Evolutionary conservation across 805 yeast genomes (phyloP), one percentile per base, ranked within the genome.

Genomic region (Metschnikowia cubensis): DNA sequence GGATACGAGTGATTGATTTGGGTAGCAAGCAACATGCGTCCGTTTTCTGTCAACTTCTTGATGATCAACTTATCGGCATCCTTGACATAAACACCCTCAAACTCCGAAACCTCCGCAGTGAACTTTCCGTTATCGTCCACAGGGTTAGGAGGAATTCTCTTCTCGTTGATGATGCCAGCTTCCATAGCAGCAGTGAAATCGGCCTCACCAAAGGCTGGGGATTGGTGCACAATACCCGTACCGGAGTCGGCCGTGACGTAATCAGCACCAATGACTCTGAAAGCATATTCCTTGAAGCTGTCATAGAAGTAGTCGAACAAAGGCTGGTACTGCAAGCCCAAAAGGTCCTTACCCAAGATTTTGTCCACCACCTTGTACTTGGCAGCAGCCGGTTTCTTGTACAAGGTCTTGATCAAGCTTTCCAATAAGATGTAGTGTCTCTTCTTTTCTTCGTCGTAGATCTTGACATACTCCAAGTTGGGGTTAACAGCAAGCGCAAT

Each of bases 171-270:
- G 61, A 94, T 76, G 54, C 96, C 96, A 32, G 82, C 80, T 20
- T 77, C 81, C 42, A 81, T 76, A 63, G 95, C 86, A 58, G 85
- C 95, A 58, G 79, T 81, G 79, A 82, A 90, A 92, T 94, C 99
- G 71, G 83, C 95, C 76, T 94, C 99, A 87, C 99, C 99, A 73
- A 90, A 94, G 48, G 98, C 94, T 56, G 99, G 99, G 44, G 99
- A 83, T 69, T 91, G 96, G 71, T 94, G 99, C 54, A 94, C 99
- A 65, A 94, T 83, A 84, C 99, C 99, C 49, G 99, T 88, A 89
- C 99, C 99, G 41, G 96, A 86, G 58, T 94, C 99, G 56, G 77
- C 83, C 44, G 96, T 82, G 62, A 94, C 99, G 64, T 87, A 94
- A 60, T 80, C 86, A 51, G 84, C 97, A 52, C 77, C 73, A 61